Evolutionary conservation across 2,329 filamentous ascomycete genomes (phyloP).

Genomic region (Sphaerulina musiva): DNA sequence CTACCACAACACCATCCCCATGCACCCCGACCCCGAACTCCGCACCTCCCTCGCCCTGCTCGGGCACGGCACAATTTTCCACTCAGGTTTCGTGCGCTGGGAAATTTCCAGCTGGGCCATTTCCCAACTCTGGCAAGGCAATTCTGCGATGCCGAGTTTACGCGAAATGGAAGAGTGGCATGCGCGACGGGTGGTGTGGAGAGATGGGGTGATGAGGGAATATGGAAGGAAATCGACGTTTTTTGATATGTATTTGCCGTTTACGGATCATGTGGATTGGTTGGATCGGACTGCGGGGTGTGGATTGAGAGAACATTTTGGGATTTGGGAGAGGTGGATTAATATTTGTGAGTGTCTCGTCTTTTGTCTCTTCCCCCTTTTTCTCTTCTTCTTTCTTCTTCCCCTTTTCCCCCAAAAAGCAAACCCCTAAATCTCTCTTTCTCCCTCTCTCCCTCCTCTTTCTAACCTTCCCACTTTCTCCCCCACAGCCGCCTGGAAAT

Average conservation of each 20-base stretch:
- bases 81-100: background rate
- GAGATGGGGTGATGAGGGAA: conserved; percentile 8
- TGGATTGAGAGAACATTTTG: conserved; percentile 30
- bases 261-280: conserved; percentile 27
- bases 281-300: conserved; percentile 32
- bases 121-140: conserved; percentile 11
- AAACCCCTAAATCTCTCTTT: no score
- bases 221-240: conserved; percentile 16
- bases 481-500: conserved; percentile 10
- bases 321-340: conserved; percentile 18
- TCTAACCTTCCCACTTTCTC: no score
- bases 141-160: background rate
- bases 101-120: conserved; percentile 11
- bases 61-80: conserved; percentile 6
- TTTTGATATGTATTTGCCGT: conserved; percentile 19
- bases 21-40: background rate
- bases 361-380: background rate
- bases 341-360: background rate
- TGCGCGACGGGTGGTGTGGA: conserved; percentile 11
- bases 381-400: background rate
- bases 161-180: conserved; percentile 16
- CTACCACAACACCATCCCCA: conserved; percentile 10
- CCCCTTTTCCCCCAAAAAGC: no score
- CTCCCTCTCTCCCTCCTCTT: no score
- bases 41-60: conserved; percentile 10